A percentile compares a stretch with the other conserved stretches of the same genome.
Conservation (phyloP, 2,329 filamentous ascomycete genomes). For the Penicillium sp. region DNA sequence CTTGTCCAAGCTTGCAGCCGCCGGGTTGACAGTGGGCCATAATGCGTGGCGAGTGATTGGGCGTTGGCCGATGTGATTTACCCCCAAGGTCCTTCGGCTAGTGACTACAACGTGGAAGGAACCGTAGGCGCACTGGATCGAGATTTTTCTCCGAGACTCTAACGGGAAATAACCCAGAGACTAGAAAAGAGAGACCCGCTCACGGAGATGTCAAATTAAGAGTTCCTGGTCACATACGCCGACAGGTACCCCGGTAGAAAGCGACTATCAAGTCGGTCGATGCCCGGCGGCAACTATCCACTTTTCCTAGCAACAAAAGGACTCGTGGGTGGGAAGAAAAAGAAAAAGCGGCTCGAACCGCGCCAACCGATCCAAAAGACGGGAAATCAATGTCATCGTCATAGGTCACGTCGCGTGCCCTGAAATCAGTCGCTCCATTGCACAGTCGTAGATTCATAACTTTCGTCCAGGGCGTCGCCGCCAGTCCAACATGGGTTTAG, state of each 20-base stretch:
- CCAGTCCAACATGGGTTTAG: conserved; percentile 13
- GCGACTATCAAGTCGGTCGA: too few relatives aligned
- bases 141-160: neutral
- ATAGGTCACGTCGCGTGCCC: conserved; percentile 2
- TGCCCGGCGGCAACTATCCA: too few relatives aligned
- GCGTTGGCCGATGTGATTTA: conserved; percentile 3
- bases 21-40: conserved; percentile 6
- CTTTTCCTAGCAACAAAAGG: neutral
- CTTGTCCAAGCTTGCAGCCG: conserved; percentile 4
- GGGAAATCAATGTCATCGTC: neutral
- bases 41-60: conserved; percentile 12
- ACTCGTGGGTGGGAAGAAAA: neutral
- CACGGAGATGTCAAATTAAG: too few relatives aligned
- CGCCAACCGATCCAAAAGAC: conserved; percentile 4
- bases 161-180: too few relatives aligned
- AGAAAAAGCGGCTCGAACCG: neutral
- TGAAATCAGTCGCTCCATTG: conserved; percentile 4
- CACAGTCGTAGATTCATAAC: conserved; percentile 11
- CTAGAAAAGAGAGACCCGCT: too few relatives aligned
- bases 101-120: conserved; percentile 7
- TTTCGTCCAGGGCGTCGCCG: conserved; percentile 17
- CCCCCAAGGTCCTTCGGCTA: conserved; percentile 24
- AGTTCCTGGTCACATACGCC: too few relatives aligned
- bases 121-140: neutral
- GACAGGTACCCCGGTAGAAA: too few relatives aligned